Base-by-base conservation (phyloP, 805 yeast species). In the Ogataea minuta region DNA sequence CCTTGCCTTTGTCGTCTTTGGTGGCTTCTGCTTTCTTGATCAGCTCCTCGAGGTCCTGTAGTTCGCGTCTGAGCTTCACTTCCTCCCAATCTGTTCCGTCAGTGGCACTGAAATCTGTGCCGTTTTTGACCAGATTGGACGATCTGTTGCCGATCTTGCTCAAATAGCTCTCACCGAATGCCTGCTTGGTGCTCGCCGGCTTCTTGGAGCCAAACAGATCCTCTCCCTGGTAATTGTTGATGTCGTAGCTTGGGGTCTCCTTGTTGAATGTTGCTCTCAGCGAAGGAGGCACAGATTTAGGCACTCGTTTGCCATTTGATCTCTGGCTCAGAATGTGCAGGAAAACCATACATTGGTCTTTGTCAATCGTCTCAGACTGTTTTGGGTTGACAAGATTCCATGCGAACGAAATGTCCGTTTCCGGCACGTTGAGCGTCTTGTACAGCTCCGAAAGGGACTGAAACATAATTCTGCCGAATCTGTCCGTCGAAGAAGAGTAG, bases 371-470 rank as follows among this genome's bases (percentile, higher is more conserved):
- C 54, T 82, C 87, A 36, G 79, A 78, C 39, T 84, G 80, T 55
- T 85, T 84, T 9, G 99, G 98, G 56, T 93, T 93, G 38, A 93
- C 95, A 43, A 93, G 68, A 60, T 87, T 88, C 98, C 99, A 93
- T 2, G 96, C 95, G 33, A 85, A 81, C 20, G 89, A 77, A 6
- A 89, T 72, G 60, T 90, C 99, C 4, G 90, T 74, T 39, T 79
- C 76, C 9, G 97, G 96, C 9, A 93, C 85, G 45, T 65, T 61
- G 41, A 91, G 74, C 14, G 88, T 76, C 27, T 70, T 60, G 63
- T 87, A 91, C 30, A 93, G 70, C 21, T 76, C 82, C 9, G 74
- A 66, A 42, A 93, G 68, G 2, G 90, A 71, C 28, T 81, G 81
- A 57, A 84, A 91, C 24, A 81, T 71, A 29, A 89, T 79, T 44